Evolutionary conservation across 2,329 filamentous ascomycete genomes (phyloP).

Genomic region (Ceratocystis ficicola): DNA sequence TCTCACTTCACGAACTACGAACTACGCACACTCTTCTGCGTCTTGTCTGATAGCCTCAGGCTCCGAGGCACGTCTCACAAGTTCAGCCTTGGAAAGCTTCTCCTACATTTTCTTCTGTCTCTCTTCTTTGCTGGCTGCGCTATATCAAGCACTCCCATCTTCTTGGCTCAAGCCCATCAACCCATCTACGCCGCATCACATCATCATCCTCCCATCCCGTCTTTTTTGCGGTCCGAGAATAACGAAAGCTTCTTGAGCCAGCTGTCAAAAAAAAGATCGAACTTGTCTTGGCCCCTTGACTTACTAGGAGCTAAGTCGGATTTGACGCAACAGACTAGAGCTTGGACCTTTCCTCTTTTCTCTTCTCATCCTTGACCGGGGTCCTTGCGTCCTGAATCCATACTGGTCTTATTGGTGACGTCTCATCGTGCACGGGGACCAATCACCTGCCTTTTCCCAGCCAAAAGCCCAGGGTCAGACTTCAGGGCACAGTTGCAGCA

Average conservation of each 20-base stretch:
- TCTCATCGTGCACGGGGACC: slow-evolving; percentile 6
- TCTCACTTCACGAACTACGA: not conserved
- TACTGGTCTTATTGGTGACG: not conserved
- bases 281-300: slow-evolving; percentile 7
- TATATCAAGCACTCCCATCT: not conserved
- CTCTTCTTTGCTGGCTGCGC: not conserved
- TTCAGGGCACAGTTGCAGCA: not conserved
- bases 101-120: not conserved
- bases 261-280: slow-evolving; percentile 1
- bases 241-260: not conserved
- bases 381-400: not conserved
- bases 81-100: not conserved
- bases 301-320: not conserved
- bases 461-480: not conserved
- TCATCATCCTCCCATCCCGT: not conserved
- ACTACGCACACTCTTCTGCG: not conserved
- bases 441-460: not conserved
- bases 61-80: not conserved
- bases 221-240: slow-evolving; percentile 3
- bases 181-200: not conserved
- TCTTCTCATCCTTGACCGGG: not conserved
- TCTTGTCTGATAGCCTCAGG: not conserved
- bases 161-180: not conserved
- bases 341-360: not conserved
- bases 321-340: not conserved